Percentiles rank a stretch among this genome's conserved stretches.
phyloP scores from a whole-genome alignment of 2,329 filamentous ascomycete species.

The Anthostomella pinea region DNA sequence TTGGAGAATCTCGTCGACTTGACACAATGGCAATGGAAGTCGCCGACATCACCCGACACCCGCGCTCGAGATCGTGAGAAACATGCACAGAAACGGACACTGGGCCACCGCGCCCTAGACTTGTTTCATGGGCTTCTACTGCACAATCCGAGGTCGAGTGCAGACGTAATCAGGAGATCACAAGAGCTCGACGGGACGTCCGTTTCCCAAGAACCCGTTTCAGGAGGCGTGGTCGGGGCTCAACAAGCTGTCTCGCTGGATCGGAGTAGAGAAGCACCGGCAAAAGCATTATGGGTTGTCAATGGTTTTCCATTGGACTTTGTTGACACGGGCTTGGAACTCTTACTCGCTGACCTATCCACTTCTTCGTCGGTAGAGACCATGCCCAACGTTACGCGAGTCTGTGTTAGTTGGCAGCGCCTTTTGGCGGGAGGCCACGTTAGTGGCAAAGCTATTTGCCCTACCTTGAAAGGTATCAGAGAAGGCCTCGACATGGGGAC shows the following conservation, averaged over 20 bases:
- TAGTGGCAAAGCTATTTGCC: conserved; percentile 13
- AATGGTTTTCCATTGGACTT: conserved; percentile 12
- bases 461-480: conserved; percentile 17
- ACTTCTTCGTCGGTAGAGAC: background rate
- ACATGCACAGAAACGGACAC: too few species aligned
- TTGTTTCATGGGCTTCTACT: too few species aligned
- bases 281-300: conserved; percentile 9
- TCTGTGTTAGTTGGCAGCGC: conserved; percentile 23
- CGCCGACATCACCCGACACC: conserved; percentile 41
- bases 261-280: background rate
- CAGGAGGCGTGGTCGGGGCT: conserved; percentile 10
- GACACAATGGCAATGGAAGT: conserved; percentile 50
- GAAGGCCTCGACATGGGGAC: conserved; percentile 9
- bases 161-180: too few species aligned
- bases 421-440: conserved; percentile 12
- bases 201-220: conserved; percentile 4
- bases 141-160: too few species aligned
- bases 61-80: conserved; percentile 17
- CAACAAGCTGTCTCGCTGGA: background rate
- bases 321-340: conserved; percentile 11
- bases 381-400: conserved; percentile 14
- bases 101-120: too few species aligned
- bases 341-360: conserved; percentile 14
- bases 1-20: conserved; percentile 43
- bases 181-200: background rate